Percentiles rank a stretch among this genome's conserved stretches.
Evolutionary conservation across 495 filamentous ascomycete genomes (phyloP).

Genomic region (Neurospora sp.): DNA sequence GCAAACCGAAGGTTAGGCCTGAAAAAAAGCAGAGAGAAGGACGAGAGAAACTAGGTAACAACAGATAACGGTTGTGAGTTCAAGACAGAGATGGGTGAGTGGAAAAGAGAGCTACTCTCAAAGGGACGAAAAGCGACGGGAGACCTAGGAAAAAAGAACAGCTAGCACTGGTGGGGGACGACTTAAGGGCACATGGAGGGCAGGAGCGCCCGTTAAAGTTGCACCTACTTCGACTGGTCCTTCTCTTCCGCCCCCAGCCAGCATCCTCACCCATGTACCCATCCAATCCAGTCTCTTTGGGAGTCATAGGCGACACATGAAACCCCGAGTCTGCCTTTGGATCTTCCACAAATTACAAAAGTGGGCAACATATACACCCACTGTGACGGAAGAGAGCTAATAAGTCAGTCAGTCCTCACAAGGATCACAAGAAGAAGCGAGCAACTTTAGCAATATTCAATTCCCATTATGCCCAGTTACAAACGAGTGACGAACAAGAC

Average conservation of each 20-base stretch:
- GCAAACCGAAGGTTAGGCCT: neutral
- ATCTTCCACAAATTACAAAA: neutral
- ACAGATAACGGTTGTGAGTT: neutral
- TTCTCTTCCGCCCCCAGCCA: neutral
- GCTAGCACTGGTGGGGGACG: neutral
- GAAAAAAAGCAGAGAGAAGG: neutral
- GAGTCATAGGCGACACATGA: neutral
- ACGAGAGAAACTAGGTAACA: neutral
- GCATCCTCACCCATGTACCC: neutral
- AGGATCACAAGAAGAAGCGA: neutral
- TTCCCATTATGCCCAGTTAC: neutral
- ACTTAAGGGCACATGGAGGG: neutral
- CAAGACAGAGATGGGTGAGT: neutral
- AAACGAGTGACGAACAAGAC: neutral
- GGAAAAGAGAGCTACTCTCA: neutral
- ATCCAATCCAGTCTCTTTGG: neutral
- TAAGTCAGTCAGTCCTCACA: neutral
- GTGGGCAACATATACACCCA: neutral
- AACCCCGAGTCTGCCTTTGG: neutral
- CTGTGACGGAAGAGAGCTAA: neutral
- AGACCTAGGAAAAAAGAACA: neutral
- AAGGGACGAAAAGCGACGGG: neutral
- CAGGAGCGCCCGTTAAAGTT: neutral
- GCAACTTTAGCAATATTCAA: neutral
- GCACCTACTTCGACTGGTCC: neutral